Conservation (phyloP, 148 eudicot species). For the Polygonum maritimum region DNA sequence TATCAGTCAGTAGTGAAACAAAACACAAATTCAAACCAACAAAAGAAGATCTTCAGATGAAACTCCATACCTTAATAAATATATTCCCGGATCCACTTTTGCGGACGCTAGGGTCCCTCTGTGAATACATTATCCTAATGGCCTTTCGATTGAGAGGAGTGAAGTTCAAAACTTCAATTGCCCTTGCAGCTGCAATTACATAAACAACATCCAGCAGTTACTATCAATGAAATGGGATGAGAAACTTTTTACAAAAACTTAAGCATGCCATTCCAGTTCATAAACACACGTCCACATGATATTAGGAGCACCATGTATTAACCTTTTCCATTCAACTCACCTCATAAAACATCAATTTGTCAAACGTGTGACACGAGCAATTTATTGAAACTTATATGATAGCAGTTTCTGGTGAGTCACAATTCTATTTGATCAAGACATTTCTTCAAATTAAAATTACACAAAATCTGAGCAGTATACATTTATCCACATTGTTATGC, state of each 20-base stretch:
- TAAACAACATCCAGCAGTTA: background rate
- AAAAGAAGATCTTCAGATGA: background rate
- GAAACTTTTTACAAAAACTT: background rate
- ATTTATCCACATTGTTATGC: too few relatives aligned
- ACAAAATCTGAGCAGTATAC: background rate
- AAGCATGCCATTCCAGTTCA: background rate
- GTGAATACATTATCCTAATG: slow-evolving; percentile 37
- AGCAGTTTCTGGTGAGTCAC: background rate
- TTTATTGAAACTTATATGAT: too few relatives aligned
- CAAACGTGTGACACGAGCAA: too few relatives aligned
- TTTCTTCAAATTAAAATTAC: background rate
- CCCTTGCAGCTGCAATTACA: slow-evolving; percentile 34
- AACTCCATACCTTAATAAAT: slow-evolving; percentile 31
- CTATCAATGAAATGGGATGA: background rate
- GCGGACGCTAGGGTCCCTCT: slow-evolving; percentile 31
- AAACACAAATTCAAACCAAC: background rate
- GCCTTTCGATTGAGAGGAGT: slow-evolving; percentile 42
- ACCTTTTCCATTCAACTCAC: too few relatives aligned
- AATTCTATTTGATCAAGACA: background rate
- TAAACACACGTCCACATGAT: background rate
- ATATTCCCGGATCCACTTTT: slow-evolving; percentile 38
- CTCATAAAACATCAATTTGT: too few relatives aligned
- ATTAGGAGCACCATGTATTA: too few relatives aligned
- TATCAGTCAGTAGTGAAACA: background rate
- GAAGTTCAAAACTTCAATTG: slow-evolving; percentile 41